phyloP scores from a whole-genome alignment of 345 rosid species.

The Theobroma cacao region DNA sequence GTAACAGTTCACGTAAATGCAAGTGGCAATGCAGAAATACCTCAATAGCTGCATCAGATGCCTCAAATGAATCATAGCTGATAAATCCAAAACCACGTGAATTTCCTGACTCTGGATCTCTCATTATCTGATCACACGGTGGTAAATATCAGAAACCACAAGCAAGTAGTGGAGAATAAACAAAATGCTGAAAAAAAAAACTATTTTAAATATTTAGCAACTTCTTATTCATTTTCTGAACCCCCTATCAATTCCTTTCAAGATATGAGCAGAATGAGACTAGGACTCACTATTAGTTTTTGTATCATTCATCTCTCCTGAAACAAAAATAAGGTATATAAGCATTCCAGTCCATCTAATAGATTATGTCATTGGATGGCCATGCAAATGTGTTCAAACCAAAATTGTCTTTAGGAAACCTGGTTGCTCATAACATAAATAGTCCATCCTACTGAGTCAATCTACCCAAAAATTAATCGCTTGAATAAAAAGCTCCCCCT shows the following conservation, averaged over 20 bases:
- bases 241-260: not conserved
- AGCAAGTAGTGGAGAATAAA: not conserved
- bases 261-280: not conserved
- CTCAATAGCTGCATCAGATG: constrained; percentile 99
- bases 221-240: not conserved
- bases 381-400: not conserved
- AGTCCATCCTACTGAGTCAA: not conserved
- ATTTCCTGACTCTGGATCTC: constrained; percentile 98
- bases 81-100: constrained; percentile 98
- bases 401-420: constrained; percentile 34
- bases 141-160: constrained; percentile 15
- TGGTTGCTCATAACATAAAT: constrained; percentile 32
- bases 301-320: not conserved
- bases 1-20: not conserved
- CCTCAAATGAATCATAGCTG: constrained; percentile 97
- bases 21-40: constrained; percentile 30
- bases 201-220: not conserved
- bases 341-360: not conserved
- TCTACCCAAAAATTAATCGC: not conserved
- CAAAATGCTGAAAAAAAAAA: not conserved
- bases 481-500: not conserved
- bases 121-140: constrained; percentile 63
- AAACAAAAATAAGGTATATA: not conserved
- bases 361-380: not conserved
- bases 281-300: constrained; percentile 13